Evolutionary conservation across 1,284 basidiomycete species (phyloP), one percentile per base, ranked within the genome.

Genomic region (Cutaneotrichosporon spelunceum): DNA sequence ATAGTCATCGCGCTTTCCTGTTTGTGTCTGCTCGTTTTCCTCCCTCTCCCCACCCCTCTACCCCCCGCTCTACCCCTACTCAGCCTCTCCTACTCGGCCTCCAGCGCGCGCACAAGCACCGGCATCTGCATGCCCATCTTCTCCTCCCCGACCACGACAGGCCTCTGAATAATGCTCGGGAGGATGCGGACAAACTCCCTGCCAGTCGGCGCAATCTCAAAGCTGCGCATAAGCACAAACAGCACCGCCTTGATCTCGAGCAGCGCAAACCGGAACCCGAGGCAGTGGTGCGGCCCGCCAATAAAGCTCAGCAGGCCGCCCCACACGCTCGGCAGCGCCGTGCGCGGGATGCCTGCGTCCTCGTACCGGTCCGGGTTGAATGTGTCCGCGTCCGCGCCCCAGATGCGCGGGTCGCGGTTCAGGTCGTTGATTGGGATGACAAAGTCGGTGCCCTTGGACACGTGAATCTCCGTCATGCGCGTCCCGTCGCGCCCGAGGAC

Each of bases 191-290:
- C 29, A 6, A 66, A 39, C 13, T 19, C 2, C 23, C 48, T 48
- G 24, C 55, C 58, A 14, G 58, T 26, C 23, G 23, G 6, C 23
- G 53, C 42, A 19, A 66, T 57, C 57, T 69, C 66, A 21, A 74
- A 67, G 54, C 63, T 62, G 23, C 75, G 76, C 19, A 62, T 7
- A 24, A 60, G n/a, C 30, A 83, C 82, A 68, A 85, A 87, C 9
- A 87, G 66, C 8, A 87, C 76, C 0, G 82, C 84, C 70, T 87
- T 87, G 76, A 83, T 85, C 70, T 90, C 87, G 27, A 82, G 81
- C 53, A 90, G 68, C 7, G 88, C 87, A 69, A 90, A 89, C 66
- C 83, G 83, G 72, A 84, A 88, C 8, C 88, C 87, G 66, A 89
- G 87, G 72, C 87, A 89, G 45, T 86, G 84, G 59, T 88, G 79